These are phyloP conservation scores for Neurospora sp. DNA, from an alignment of 495 filamentous ascomycete genomes.

Conservation along the genomic window DNA sequence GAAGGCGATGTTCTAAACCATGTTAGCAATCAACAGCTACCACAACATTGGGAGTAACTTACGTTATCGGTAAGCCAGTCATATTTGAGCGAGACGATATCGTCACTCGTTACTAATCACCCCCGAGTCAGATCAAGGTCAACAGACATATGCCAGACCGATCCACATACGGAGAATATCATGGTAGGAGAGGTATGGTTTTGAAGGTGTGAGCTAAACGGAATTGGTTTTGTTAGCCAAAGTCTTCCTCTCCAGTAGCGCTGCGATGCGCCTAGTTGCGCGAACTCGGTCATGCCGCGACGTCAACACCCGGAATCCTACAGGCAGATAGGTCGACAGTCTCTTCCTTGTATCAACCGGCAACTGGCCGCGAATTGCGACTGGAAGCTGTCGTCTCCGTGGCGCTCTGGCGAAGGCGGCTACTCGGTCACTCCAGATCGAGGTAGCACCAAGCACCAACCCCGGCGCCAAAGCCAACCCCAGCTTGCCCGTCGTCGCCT, in stretches of 20 bases:
- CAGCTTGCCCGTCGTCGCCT: not conserved
- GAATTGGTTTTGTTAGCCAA: not conserved
- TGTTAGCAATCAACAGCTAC: constrained; percentile 7
- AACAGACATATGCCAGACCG: not conserved
- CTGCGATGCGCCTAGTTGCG: not conserved
- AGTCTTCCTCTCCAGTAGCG: not conserved
- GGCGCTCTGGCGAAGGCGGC: not conserved
- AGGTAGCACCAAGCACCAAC: not conserved
- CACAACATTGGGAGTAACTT: constrained; percentile 21
- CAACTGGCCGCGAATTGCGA: not conserved
- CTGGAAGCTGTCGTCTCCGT: not conserved
- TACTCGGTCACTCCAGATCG: not conserved
- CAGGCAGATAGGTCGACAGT: not conserved
- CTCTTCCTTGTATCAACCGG: not conserved
- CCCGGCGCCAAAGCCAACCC: not conserved
- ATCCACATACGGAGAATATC: constrained; percentile 33
- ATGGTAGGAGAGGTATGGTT: constrained; percentile 35
- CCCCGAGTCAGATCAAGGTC: constrained; percentile 8
- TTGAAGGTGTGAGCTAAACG: constrained; percentile 22
- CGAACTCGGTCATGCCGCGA: not conserved
- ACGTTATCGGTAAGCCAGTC: constrained; percentile 99
- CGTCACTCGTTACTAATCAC: constrained; percentile 46
- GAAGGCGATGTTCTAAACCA: constrained; percentile 70
- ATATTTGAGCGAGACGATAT: constrained; percentile 75
- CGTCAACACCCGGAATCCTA: not conserved